Evolutionary conservation across 257 asterid genomes (phyloP).

Genomic region (Lycium ferocissimum): DNA sequence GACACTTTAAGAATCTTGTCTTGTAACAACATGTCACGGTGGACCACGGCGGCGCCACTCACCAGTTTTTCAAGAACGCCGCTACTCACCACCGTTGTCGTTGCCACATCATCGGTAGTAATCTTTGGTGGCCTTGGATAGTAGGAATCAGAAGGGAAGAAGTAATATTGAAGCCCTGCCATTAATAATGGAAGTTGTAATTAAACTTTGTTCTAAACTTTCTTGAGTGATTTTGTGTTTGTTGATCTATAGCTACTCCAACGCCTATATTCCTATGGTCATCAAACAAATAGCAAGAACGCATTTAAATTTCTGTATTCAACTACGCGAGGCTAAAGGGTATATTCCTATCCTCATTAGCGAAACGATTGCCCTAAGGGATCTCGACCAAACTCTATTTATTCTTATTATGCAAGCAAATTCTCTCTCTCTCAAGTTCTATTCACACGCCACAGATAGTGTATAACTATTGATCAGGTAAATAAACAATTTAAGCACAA

Average conservation of each 20-base stretch:
- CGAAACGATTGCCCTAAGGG: too few species aligned
- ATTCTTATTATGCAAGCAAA: too few species aligned
- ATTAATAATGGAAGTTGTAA: conserved; percentile 17
- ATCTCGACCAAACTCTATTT: too few species aligned
- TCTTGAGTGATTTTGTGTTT: neutral
- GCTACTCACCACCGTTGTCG: neutral
- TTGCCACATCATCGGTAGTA: neutral
- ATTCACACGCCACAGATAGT: too few species aligned
- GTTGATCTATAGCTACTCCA: neutral
- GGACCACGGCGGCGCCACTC: neutral
- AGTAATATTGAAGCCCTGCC: conserved; percentile 65
- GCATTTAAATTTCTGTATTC: too few species aligned
- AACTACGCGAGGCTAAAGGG: too few species aligned
- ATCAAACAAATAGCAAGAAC: too few species aligned
- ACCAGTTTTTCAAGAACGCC: neutral
- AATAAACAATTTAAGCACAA: too few species aligned
- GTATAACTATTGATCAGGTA: too few species aligned
- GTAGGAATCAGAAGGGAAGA: conserved; percentile 67
- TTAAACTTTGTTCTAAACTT: neutral
- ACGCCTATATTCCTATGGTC: too few species aligned
- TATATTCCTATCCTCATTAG: too few species aligned
- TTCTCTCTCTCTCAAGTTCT: too few species aligned
- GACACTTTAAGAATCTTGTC: conserved; percentile 15
- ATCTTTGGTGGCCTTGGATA: conserved; percentile 47
- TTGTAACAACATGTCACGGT: neutral